Base-by-base conservation (phyloP, 2,329 filamentous ascomycete genomes). In the Aspergillus novofumigatus region DNA sequence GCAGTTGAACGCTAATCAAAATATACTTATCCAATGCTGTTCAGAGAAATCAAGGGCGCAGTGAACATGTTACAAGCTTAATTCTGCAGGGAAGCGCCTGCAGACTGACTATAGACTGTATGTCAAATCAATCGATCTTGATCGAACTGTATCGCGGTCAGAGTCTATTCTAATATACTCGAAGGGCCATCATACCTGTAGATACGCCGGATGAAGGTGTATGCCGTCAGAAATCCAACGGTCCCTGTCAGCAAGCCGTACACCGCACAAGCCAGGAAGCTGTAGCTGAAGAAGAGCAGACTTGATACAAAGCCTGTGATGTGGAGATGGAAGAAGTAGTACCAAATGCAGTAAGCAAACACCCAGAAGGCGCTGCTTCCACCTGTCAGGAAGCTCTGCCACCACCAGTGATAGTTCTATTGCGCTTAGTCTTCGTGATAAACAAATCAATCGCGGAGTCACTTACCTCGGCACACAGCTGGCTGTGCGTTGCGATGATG, bases 321-420 rank as follows among this genome's bases (percentile, higher is more conserved):
- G 72, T 92, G 88, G 55, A 96, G 80, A 72, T 90, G 91, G 62
- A 85, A 86, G 65, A 86, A 82, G 75, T 91, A 95, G 77, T 93
- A 95, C 87, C 90, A 96, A 51, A 87, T 78, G 71, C 89, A 90
- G 77, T 94, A 95, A 41, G 84, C 71, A 70, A 93, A 94, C 41
- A 96, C 84, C 90, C 91, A 96, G 59, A 91, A 73, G 6, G 88
- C 84, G 64, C 87, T 91, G 64, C 87, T 85, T 50, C 87, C 88
- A 48, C 91, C 91, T 8, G 92, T 84, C 51, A 90, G 75, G 77
- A 96, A 94, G 52, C 88, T 91, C 72, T 90, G 89, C 91, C 91
- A 95, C 90, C 90, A 94, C 91, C 91, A 96, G 71, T 91, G 84
- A 75, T 94, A 88, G 73, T 95, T 92, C 81, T 85, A 51, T 8